These are phyloP conservation scores for Cladosporium sp. DNA, from an alignment of 2,329 filamentous ascomycete genomes.

Conservation along the genomic window DNA sequence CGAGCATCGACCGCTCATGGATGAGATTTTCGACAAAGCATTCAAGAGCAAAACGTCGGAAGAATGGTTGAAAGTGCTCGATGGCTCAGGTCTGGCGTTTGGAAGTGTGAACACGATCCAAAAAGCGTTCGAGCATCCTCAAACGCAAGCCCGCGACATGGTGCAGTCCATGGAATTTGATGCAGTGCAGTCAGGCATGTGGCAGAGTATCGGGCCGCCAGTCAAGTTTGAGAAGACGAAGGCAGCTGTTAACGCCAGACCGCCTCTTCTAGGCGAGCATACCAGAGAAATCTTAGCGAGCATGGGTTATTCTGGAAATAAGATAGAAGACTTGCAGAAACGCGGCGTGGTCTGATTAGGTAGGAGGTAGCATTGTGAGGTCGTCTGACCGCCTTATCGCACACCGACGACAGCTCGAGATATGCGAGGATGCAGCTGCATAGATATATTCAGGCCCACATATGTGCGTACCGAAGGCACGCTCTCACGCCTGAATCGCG, in stretches of 20 bases:
- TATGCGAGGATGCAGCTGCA: no score
- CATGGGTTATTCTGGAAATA: conserved; percentile 15
- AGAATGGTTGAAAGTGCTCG: conserved; percentile 40
- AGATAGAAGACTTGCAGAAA: conserved; percentile 17
- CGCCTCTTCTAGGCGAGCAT: conserved; percentile 26
- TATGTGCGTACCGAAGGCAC: background rate
- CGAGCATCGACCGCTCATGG: conserved; percentile 31
- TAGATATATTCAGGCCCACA: no score
- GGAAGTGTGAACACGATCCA: conserved; percentile 46
- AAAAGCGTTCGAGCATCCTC: conserved; percentile 42
- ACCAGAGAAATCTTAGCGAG: conserved; percentile 22
- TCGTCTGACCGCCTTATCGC: background rate
- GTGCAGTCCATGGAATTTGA: conserved; percentile 16
- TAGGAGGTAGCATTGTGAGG: no score
- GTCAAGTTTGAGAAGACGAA: conserved; percentile 28
- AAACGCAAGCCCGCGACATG: conserved; percentile 35
- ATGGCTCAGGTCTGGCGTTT: conserved; percentile 43
- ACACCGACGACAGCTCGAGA: no score
- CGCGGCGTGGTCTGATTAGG: conserved; percentile 15
- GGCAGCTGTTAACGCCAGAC: conserved; percentile 20
- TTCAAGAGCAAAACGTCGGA: conserved; percentile 36
- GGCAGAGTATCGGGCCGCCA: conserved; percentile 24
- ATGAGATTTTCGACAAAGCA: conserved; percentile 31
- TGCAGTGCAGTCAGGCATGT: conserved; percentile 21
- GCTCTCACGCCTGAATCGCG: background rate